These are phyloP conservation scores for Calonectria fujianensis DNA, from an alignment of 2,329 filamentous ascomycete genomes.

Conservation along the genomic window DNA sequence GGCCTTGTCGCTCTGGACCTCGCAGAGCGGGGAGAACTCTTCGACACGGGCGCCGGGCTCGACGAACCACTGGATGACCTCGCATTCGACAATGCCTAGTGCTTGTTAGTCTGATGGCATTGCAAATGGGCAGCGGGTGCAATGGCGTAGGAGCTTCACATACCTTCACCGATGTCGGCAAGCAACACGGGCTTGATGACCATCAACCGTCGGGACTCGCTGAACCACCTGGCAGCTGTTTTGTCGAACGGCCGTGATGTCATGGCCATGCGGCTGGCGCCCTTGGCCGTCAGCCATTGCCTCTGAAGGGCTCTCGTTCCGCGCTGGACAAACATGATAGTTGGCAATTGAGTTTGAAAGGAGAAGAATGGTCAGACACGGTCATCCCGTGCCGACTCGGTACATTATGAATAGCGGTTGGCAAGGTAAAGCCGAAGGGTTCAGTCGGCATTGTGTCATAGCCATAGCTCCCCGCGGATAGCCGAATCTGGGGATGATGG, in stretches of 20 bases:
- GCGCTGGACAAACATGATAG: conserved; percentile 73
- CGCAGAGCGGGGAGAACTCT: conserved; percentile 97
- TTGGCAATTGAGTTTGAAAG: conserved; percentile 43
- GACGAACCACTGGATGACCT: conserved; percentile 99
- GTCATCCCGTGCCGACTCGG: conserved; percentile 43
- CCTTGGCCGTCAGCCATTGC: conserved; percentile 70
- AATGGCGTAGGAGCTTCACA: conserved; percentile 44
- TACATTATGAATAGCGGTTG: conserved; percentile 47
- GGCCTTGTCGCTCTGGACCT: conserved; percentile 99
- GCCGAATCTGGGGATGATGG: conserved; percentile 60
- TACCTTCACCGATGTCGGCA: conserved; percentile 91
- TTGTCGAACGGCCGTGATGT: conserved; percentile 54
- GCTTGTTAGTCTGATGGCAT: conserved; percentile 41
- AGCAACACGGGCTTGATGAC: conserved; percentile 87
- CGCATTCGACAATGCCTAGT: conserved; percentile 95
- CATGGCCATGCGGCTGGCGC: conserved; percentile 61
- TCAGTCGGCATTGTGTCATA: conserved; percentile 61
- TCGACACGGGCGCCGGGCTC: conserved; percentile 96
- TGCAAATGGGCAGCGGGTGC: not conserved
- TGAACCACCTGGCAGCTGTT: conserved; percentile 67
- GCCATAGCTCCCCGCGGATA: conserved; percentile 60
- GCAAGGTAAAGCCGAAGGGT: conserved; percentile 56
- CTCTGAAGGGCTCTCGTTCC: conserved; percentile 70
- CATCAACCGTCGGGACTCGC: conserved; percentile 68
- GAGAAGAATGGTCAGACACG: conserved; percentile 43